Evolutionary conservation across 352 stramenopile genomes (phyloP).

Genomic region (Pythium inflatum): DNA sequence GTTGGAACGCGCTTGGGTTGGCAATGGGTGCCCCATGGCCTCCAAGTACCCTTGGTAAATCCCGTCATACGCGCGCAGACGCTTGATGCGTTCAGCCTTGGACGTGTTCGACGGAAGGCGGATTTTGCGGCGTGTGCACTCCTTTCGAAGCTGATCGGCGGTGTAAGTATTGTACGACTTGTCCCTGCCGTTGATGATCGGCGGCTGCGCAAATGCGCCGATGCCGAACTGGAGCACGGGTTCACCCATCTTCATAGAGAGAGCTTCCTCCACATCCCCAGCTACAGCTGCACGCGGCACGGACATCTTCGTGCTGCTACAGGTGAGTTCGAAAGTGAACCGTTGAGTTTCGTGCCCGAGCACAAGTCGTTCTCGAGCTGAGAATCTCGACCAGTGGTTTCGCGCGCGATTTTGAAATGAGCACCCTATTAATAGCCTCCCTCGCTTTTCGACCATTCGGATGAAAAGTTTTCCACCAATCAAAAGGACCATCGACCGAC

Average conservation of each 20-base stretch:
- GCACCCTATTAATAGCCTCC: background rate
- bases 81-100: background rate
- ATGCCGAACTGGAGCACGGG: background rate
- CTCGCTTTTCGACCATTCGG: background rate
- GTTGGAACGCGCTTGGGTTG: background rate
- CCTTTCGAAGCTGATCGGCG: background rate
- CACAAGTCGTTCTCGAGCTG: background rate
- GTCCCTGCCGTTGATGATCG: background rate
- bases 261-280: background rate
- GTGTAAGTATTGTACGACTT: background rate
- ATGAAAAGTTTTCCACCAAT: background rate
- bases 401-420: background rate
- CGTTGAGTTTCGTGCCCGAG: background rate
- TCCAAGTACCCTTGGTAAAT: background rate
- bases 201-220: background rate
- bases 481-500: background rate
- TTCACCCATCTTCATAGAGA: background rate
- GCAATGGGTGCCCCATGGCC: background rate
- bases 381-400: background rate
- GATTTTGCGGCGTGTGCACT: background rate
- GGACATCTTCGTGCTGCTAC: no score
- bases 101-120: background rate
- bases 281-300: no score
- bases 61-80: background rate
- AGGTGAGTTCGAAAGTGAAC: no score